phyloP scores from a whole-genome alignment of 2,329 filamentous ascomycete species.

The Penicillium nordicum region DNA sequence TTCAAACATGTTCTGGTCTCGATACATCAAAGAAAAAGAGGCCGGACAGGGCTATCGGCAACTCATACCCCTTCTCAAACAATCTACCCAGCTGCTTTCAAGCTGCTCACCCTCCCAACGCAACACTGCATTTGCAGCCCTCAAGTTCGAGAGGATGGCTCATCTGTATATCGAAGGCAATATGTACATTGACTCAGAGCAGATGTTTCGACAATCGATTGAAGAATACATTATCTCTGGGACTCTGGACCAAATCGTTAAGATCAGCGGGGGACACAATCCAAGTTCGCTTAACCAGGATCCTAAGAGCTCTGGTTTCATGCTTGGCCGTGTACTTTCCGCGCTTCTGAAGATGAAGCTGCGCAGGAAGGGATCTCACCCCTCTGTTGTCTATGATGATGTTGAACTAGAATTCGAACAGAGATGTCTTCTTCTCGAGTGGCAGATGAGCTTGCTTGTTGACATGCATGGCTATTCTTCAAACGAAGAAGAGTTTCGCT shows the following conservation, averaged over 20 bases:
- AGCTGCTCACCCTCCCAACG: conserved; percentile 34
- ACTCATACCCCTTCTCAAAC: conserved; percentile 39
- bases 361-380: conserved; percentile 27
- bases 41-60: conserved; percentile 31
- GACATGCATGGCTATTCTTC: conserved; percentile 29
- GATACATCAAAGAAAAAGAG: conserved; percentile 45
- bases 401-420: conserved; percentile 22
- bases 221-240: conserved; percentile 40
- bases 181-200: conserved; percentile 34
- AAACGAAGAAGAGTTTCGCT: conserved; percentile 29
- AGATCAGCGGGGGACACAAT: conserved; percentile 25
- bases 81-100: conserved; percentile 40
- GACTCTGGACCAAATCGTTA: conserved; percentile 30
- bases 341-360: conserved; percentile 37
- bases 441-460: conserved; percentile 37
- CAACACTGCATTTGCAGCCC: conserved; percentile 38
- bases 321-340: conserved; percentile 38
- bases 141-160: conserved; percentile 46
- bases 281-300: conserved; percentile 31
- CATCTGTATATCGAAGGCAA: conserved; percentile 40
- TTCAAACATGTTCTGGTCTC: conserved; percentile 48
- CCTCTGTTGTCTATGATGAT: conserved; percentile 33
- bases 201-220: conserved; percentile 41
- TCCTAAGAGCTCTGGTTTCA: conserved; percentile 34
- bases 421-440: conserved; percentile 36